Percentiles rank a stretch among this genome's conserved stretches.
These are phyloP conservation scores for Trichoderma sp. DNA, from an alignment of 2,329 filamentous ascomycete genomes.

Conservation along the genomic window DNA sequence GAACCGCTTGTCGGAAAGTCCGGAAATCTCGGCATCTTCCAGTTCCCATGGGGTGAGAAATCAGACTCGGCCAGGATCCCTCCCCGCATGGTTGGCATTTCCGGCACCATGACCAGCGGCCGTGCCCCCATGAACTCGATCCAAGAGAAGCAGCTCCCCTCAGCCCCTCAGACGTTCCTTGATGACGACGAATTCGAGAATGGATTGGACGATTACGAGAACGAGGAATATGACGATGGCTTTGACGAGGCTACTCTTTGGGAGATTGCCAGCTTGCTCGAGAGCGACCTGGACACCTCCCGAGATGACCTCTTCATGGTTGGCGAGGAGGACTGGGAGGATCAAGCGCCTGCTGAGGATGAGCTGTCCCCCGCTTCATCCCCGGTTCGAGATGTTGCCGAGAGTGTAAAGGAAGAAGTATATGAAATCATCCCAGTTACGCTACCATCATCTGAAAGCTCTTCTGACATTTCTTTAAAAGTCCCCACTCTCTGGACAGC, in stretches of 20 bases:
- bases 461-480: conserved; percentile 1
- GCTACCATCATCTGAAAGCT: neutral
- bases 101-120: conserved; percentile 50
- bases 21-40: conserved; percentile 65
- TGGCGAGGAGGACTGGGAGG: conserved; percentile 31
- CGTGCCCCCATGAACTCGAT: conserved; percentile 9
- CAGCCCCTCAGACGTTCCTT: conserved; percentile 55
- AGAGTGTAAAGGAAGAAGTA: neutral
- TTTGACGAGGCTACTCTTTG: conserved; percentile 66
- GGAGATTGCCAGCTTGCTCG: conserved; percentile 65
- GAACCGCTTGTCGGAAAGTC: conserved; percentile 61
- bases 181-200: conserved; percentile 33
- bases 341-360: conserved; percentile 1
- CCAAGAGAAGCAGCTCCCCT: conserved; percentile 36
- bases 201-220: conserved; percentile 38
- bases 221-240: conserved; percentile 51
- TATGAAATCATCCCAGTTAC: conserved; percentile 21
- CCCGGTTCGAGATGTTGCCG: neutral
- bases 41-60: conserved; percentile 68
- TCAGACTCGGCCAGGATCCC: conserved; percentile 59
- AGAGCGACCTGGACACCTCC: conserved; percentile 56
- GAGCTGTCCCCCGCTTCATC: neutral
- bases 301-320: conserved; percentile 55
- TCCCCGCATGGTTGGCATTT: conserved; percentile 45
- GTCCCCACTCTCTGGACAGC: conserved; percentile 18